phyloP scores from a whole-genome alignment of 371 early-diverging fungal species.

The Furculomyces boomerangus region DNA sequence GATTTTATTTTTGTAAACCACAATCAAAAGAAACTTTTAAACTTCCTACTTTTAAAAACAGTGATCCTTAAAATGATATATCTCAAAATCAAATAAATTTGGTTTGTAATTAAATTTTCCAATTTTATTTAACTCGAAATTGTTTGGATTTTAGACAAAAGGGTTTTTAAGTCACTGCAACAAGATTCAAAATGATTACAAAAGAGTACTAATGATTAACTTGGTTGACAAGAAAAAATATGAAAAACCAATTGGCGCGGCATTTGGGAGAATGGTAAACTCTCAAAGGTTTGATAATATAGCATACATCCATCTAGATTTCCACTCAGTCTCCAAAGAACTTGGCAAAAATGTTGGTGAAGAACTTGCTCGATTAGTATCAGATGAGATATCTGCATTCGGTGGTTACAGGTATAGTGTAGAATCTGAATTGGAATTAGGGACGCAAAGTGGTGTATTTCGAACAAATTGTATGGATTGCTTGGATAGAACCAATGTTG shows the following conservation, averaged over 20 bases:
- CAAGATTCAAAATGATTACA: slow-evolving; percentile 47
- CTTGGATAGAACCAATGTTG: slow-evolving; percentile 67
- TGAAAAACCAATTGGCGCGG: slow-evolving; percentile 61
- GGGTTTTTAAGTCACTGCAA: slow-evolving; percentile 49
- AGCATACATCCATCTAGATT: slow-evolving; percentile 86
- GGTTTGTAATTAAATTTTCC: no score
- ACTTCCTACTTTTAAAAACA: neutral
- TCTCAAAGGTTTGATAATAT: slow-evolving; percentile 9
- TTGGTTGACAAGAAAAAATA: slow-evolving; percentile 79
- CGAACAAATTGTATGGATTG: slow-evolving; percentile 98
- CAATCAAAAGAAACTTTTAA: no score
- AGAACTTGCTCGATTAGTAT: slow-evolving; percentile 45
- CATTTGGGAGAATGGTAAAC: slow-evolving; percentile 46
- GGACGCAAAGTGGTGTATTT: slow-evolving; percentile 57
- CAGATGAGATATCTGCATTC: slow-evolving; percentile 43
- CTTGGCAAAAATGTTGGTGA: slow-evolving; percentile 54
- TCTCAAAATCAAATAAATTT: no score
- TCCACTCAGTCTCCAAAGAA: slow-evolving; percentile 83
- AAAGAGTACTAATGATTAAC: slow-evolving; percentile 66
- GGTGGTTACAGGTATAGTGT: slow-evolving; percentile 20
- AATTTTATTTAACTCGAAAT: neutral
- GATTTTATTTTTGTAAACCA: no score
- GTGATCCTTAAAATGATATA: slow-evolving; percentile 10
- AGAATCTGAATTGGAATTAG: slow-evolving; percentile 7
- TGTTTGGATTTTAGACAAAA: slow-evolving; percentile 1